Conservation (phyloP, 208 protist genomes). For the Crithidia acanthocephali region DNA sequence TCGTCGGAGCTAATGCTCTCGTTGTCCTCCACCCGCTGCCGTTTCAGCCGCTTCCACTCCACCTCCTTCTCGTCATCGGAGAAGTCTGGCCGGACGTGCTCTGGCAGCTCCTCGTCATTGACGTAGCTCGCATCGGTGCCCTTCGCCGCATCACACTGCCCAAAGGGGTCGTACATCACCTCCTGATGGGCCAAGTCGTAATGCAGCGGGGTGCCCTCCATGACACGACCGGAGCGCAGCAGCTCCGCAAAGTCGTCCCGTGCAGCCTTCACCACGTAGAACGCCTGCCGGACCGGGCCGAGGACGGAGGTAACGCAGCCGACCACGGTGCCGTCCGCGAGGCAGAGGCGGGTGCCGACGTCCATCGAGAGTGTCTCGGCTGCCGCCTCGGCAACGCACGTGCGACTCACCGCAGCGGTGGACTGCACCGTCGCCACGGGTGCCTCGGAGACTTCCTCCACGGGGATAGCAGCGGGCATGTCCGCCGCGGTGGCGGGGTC, state of each 20-base stretch:
- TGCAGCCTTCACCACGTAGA: conserved; percentile 51
- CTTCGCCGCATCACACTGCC: conserved; percentile 59
- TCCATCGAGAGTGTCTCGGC: conserved; percentile 57
- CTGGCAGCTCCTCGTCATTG: conserved; percentile 88
- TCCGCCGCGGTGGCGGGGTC: conserved; percentile 13
- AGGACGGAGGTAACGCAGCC: conserved; percentile 64
- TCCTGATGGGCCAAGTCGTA: conserved; percentile 58
- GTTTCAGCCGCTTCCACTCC: conserved; percentile 80
- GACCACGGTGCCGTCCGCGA: conserved; percentile 55
- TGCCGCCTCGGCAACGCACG: conserved; percentile 55
- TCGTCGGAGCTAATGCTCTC: conserved; percentile 58
- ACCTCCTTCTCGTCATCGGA: conserved; percentile 87
- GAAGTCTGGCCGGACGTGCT: conserved; percentile 83
- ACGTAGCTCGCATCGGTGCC: conserved; percentile 91
- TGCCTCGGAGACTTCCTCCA: conserved; percentile 63
- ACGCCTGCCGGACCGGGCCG: conserved; percentile 60
- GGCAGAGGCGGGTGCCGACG: conserved; percentile 67
- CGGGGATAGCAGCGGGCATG: conserved; percentile 32
- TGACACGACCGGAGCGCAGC: not conserved
- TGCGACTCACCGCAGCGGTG: conserved; percentile 24
- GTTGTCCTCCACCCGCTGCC: conserved; percentile 13
- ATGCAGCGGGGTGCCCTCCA: conserved; percentile 43
- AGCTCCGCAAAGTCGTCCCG: conserved; percentile 31
- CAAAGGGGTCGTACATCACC: conserved; percentile 57
- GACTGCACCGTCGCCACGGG: conserved; percentile 48